A percentile compares a stretch with the other conserved stretches of the same genome.
phyloP scores from a whole-genome alignment of 441 rosid species.

The Arabidopsis hybrid region DNA sequence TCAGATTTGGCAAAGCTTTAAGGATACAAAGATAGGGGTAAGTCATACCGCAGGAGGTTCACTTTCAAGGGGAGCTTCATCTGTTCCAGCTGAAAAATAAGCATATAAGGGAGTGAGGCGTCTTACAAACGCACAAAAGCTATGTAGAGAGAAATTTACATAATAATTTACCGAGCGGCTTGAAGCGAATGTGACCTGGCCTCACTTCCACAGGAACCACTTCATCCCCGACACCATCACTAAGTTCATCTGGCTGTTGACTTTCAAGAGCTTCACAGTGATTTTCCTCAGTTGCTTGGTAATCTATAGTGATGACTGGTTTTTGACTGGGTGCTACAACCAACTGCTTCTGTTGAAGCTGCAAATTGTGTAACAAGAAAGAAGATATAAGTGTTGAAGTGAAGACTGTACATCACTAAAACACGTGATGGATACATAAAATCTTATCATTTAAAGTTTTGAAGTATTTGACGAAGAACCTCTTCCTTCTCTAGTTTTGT shows the following conservation, averaged over 20 bases:
- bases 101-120: slow-evolving; percentile 34
- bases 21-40: slow-evolving; percentile 28
- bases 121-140: slow-evolving; percentile 26
- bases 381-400: slow-evolving; percentile 6
- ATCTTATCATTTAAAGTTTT: slow-evolving; percentile 29
- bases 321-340: slow-evolving; percentile 47
- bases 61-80: slow-evolving; percentile 50
- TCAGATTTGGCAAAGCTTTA: slow-evolving; percentile 7
- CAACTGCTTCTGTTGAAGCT: slow-evolving; percentile 53
- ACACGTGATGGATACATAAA: slow-evolving; percentile 20
- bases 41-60: slow-evolving; percentile 62
- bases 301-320: slow-evolving; percentile 46
- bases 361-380: slow-evolving; percentile 38
- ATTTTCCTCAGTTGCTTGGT: slow-evolving; percentile 44
- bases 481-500: slow-evolving; percentile 63
- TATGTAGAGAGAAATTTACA: slow-evolving; percentile 13
- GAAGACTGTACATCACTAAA: slow-evolving; percentile 14
- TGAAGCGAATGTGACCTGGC: slow-evolving; percentile 96
- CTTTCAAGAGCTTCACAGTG: slow-evolving; percentile 43
- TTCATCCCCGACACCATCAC: slow-evolving; percentile 55
- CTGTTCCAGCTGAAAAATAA: slow-evolving; percentile 57
- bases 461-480: slow-evolving; percentile 50
- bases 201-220: slow-evolving; percentile 76
- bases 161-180: slow-evolving; percentile 56
- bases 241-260: slow-evolving; percentile 32